Base-by-base conservation (phyloP, 331 rosid genomes). In the Prunus yedoensis region DNA sequence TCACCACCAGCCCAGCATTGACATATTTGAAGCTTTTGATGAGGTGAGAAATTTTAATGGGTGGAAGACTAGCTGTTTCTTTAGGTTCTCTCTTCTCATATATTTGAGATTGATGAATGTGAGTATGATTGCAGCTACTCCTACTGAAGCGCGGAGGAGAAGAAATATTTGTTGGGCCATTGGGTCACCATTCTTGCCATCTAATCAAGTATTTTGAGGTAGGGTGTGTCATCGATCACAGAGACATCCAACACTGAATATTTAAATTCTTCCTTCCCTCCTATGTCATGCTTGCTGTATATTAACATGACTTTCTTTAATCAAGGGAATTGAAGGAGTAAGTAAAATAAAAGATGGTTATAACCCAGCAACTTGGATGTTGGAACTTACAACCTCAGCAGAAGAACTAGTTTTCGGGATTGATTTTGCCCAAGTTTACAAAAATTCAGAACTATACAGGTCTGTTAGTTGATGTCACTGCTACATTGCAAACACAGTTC, bases 1-100 rank as follows among this genome's bases (percentile, higher is more conserved):
- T n/a, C n/a, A n/a, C 73, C 98, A 91, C 73, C 97, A 89, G 54
- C 97, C 98, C 17, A 91, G 92, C 79, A 91, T 94, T 46, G 96
- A 93, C 84, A 91, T 93, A 67, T 93, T 91, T 30, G 97, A 93
- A 89, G 88, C 97, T 5, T 93, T 91, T 76, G 97, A 91, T 79
- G 97, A 93, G 88, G 98, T 93, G 35, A 85, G 67, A 59, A 61
- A 28, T 50, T 5, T 41, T 46, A 13, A 71, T 13, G 25, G 64
- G 25, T 27, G 17, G 27, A 57, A 25, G 54, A 16, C 20, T n/a
- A 35, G 17, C 38, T 62, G 35, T 4, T 49, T 21, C 65, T 25
- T 38, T 46, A 32, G 35, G 35, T 32, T 32, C 35, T 15, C 51
- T 63, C 20, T n/a, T 66, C 13, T 65, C 38, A 17, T n/a, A 25